Base-by-base conservation (phyloP, 768 basidiomycete species). In the Collybiopsis luxurians region DNA sequence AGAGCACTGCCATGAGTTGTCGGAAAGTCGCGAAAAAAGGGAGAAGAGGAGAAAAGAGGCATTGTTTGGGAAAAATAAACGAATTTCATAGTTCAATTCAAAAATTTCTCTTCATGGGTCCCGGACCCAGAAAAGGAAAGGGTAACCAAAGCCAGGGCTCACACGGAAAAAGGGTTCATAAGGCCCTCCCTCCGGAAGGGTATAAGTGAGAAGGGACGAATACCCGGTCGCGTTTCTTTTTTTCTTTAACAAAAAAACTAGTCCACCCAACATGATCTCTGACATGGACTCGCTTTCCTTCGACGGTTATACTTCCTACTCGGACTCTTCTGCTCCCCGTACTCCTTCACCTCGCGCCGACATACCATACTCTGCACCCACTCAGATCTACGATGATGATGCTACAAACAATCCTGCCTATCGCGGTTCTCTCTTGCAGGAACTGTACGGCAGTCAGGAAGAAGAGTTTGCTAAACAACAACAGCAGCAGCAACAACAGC, bases 301-400 rank as follows among this genome's bases (percentile, higher is more conserved):
- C 70, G 84, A 87, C 74, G 69, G 75, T 6, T 87, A 85, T 71
- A 73, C 81, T 50, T 78, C 84, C 62, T 86, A 85, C 75, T 83
- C 84, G 56, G 84, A 87, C 74, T 79, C 84, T 60, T 87, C 82
- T 50, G 76, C 80, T 1, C 89, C 89, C 2, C 81, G 88, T 55
- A 90, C 89, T 0, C 89, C 89, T 0, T 90, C 89, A 1, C 89
- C 89, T 21, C 75, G 71, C 44, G 65, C 71, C 15, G 60, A 70
- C 61, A 73, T 76, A 63, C 63, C 76, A 61, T 69, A 71, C 61
- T 64, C 62, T 53, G 38, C 23, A 42, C 63, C 59, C 58, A 61
- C 58, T 44, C 60, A 59, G 55, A 71, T 66, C 71, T 76, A 56
- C 71, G 77, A 66, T 66, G 73, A 76, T 59, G 69, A 73, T 59